Conservation (phyloP, 345 rosid species). For the Stellera chamaejasme region DNA sequence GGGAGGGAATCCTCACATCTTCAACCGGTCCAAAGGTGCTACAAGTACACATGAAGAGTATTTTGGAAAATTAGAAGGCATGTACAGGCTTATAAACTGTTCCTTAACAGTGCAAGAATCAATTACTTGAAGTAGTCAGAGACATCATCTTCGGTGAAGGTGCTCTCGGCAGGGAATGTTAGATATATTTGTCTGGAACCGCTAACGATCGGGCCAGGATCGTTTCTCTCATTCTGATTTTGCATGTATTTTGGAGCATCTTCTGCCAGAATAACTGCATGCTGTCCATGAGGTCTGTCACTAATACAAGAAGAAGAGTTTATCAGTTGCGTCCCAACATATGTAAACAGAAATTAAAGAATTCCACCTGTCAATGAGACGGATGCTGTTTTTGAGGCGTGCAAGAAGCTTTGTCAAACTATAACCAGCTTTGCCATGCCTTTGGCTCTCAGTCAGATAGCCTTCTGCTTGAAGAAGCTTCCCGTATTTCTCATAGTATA, state of each 20-base stretch:
- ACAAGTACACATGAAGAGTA: constrained; percentile 8
- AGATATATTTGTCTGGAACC: constrained; percentile 61
- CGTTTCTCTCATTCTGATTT: constrained; percentile 29
- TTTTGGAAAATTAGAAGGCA: not conserved
- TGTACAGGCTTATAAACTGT: constrained; percentile 1
- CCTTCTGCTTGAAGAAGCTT: constrained; percentile 64
- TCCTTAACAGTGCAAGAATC: not conserved
- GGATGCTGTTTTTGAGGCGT: constrained; percentile 33
- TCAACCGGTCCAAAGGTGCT: constrained; percentile 57
- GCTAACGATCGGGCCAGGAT: constrained; percentile 32
- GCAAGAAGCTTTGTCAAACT: constrained; percentile 64
- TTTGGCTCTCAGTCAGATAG: constrained; percentile 66
- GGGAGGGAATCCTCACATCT: constrained; percentile 72
- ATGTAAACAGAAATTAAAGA: not conserved
- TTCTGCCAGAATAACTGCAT: constrained; percentile 50
- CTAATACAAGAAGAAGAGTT: not conserved
- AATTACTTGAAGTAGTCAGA: constrained; percentile 48
- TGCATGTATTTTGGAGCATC: constrained; percentile 43
- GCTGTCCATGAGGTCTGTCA: constrained; percentile 76
- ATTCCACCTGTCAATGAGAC: constrained; percentile 45
- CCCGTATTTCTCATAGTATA: constrained; percentile 52
- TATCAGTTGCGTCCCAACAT: not conserved
- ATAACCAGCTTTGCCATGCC: constrained; percentile 64
- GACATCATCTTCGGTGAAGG: constrained; percentile 59
- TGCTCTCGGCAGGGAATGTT: constrained; percentile 61